Percentiles rank a stretch among this genome's conserved stretches.
Evolutionary conservation across 345 rosid genomes (phyloP).

Genomic region (Salix dunnii): DNA sequence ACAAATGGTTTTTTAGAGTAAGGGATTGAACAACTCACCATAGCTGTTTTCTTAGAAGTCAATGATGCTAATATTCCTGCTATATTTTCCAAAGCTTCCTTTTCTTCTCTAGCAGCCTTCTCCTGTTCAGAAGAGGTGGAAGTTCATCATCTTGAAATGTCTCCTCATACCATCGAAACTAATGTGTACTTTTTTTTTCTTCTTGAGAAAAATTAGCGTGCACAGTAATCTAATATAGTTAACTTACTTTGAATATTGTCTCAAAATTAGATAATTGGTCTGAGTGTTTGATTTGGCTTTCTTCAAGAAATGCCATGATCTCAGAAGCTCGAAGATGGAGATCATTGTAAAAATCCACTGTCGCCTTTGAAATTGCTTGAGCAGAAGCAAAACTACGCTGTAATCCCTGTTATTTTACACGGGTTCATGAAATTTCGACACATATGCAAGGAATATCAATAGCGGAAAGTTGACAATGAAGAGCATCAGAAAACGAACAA

Average conservation of each 20-base stretch:
- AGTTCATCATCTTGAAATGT: constrained; percentile 5
- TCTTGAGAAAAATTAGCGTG: too few species aligned
- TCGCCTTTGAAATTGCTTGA: constrained; percentile 55
- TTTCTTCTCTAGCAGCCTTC: constrained; percentile 71
- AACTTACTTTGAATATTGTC: constrained; percentile 55
- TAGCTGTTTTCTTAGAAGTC: constrained; percentile 59
- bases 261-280: constrained; percentile 53
- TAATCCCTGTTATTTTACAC: constrained; percentile 43
- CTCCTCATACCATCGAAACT: not conserved
- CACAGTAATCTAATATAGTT: not conserved
- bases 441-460: too few species aligned
- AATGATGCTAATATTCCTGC: constrained; percentile 53
- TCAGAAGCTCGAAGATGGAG: constrained; percentile 54
- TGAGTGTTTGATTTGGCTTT: constrained; percentile 47
- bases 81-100: constrained; percentile 63
- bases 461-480: too few species aligned
- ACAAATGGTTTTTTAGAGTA: not conserved
- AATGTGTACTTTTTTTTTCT: not conserved
- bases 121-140: constrained; percentile 42
- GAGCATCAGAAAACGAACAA: too few species aligned
- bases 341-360: constrained; percentile 52
- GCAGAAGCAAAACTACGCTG: constrained; percentile 53
- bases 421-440: not conserved
- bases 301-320: constrained; percentile 42
- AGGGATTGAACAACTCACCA: constrained; percentile 37